Evolutionary conservation across 257 asterid genomes (phyloP), one percentile per base, ranked within the genome.

Genomic region (Leonotis leonurus): DNA sequence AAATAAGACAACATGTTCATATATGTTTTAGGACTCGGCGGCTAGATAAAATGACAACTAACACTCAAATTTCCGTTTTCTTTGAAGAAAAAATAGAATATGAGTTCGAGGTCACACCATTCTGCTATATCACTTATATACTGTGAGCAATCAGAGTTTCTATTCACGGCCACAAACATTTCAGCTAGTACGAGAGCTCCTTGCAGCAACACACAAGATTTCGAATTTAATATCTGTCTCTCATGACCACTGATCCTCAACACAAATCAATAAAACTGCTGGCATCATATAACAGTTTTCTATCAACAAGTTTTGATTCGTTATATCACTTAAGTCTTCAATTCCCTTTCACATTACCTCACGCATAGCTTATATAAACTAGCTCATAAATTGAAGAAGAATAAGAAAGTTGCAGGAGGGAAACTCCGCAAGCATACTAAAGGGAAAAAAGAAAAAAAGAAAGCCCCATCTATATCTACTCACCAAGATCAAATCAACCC

Each of bases 381-480:
- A 61, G 33, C 13, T 40, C 55, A 65, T 51, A 32, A 13, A 43
- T 30, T 17, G 30, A 68, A 68, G 54, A 59, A 24, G 29, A 43
- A 44, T 35, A 57, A 36, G 40, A 33, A 40, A 65, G 45, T 65
- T 26, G 54, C 7, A 40, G 30, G 20, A 22, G 17, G 12, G 3
- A 1, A 32, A 5, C 44, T 20, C 16, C 18, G 25, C 21, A 51
- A 33, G 26, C 27, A 7, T 18, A 30, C 39, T 44, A 7, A 32
- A 16, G 16, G 3, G 9, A 43, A 16, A 16, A 43, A 10, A 14
- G 8, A 20, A 22, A 49, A 8, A 1, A 21, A 22, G n/a, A n/a
- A 41, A 70, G 40, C 0, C 54, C 48, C 13, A 14, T 18, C 12
- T 40, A 41, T 50, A 53, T 14, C 26, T 8, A 51, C 24, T 29